A percentile compares a stretch with the other conserved stretches of the same genome.
Evolutionary conservation across 1,284 basidiomycete genomes (phyloP).

Genomic region (Cryptococcus hybrid): DNA sequence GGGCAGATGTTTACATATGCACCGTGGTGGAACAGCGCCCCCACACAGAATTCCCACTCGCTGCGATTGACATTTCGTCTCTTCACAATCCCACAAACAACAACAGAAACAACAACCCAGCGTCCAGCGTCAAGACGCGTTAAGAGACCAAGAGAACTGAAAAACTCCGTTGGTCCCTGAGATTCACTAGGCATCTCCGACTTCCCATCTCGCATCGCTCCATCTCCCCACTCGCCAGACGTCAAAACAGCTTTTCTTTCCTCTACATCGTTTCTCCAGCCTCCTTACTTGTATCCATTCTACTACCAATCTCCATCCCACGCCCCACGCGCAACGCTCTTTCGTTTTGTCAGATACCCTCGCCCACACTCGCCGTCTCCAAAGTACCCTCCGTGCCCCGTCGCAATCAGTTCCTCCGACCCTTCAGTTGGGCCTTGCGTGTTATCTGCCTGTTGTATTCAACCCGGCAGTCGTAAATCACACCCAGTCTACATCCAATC

Average conservation of each 20-base stretch:
- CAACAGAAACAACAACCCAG: no score
- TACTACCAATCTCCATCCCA: conserved; percentile 1
- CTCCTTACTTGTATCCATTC: neutral
- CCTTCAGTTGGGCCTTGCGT: no score
- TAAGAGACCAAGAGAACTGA: no score
- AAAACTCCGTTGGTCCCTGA: no score
- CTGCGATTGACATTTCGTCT: neutral
- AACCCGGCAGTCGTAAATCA: neutral
- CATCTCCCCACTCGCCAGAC: neutral
- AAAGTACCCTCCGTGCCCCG: neutral
- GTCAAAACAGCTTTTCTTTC: no score
- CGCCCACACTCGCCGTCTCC: no score
- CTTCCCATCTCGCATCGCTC: neutral
- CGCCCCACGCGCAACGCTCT: no score
- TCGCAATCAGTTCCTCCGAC: no score
- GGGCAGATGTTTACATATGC: neutral
- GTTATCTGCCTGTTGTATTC: neutral
- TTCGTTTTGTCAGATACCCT: no score
- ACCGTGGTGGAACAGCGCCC: neutral
- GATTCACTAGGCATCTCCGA: no score
- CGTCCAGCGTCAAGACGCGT: no score
- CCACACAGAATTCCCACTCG: no score
- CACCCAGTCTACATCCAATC: neutral
- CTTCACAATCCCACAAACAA: neutral
- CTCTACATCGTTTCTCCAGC: neutral